Evolutionary conservation across 495 filamentous ascomycete genomes (phyloP), one percentile per base, ranked within the genome.

Genomic region (Entonaema liquescens): DNA sequence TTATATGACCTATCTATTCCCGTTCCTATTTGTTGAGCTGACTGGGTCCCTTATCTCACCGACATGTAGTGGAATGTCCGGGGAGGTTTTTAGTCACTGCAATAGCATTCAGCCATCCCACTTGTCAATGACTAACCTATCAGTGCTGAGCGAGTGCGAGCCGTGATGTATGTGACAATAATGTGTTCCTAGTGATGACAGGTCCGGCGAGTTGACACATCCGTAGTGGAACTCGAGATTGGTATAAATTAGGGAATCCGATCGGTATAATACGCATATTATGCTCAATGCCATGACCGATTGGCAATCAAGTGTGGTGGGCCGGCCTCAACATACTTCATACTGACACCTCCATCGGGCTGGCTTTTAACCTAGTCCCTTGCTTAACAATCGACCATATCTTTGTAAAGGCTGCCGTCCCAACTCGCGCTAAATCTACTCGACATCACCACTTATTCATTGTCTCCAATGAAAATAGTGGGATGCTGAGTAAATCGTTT

Each of bases 51-150:
- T 35, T 17, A 50, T 60, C 53, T 56, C 59, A 72, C 69, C 69
- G 69, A 67, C 54, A 60, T 72, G 59, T 56, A 13, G 59, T 64
- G 64, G 29, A 64, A 63, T 49, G 42, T 71, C 40, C 47, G 35
- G 12, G 17, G 23, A 12, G 33, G 38, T 12, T 62, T 66, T 66
- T 57, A 17, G 38, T 31, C 44, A 36, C 36, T 28, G 44, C 9
- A 49, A 58, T 23, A 17, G 17, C 53, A 57, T 23, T 19, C 54
- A 36, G 5, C 23, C 7, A 5, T 55, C 11, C 15, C 7, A 71
- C 36, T 59, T 47, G 64, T 50, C 64, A 47, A 68, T 25, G 33
- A 17, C 23, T 57, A 5, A 11, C 17, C 42, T 23, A 47, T 21
- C 42, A 12, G 17, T 47, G 19, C 42, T 19, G 42, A 9, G 21